Evolutionary conservation across 176 grass and related monocot species (phyloP).

Genomic region (Stipa capillata): DNA sequence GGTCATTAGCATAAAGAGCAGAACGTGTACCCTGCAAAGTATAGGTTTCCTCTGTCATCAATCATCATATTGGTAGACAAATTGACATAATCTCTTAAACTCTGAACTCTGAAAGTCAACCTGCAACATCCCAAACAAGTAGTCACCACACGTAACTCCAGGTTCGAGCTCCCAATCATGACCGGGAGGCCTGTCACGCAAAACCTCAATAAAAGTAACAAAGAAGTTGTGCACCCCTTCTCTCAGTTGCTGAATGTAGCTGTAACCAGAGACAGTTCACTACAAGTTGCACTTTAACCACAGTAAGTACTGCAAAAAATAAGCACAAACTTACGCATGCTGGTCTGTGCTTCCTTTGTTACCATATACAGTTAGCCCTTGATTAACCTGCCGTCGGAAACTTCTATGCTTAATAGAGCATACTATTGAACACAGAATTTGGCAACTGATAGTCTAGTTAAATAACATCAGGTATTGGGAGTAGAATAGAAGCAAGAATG

Average conservation of each 20-base stretch:
- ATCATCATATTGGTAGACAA: background rate
- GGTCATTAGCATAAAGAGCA: constrained; percentile 92
- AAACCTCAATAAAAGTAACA: constrained; percentile 93
- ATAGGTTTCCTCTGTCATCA: background rate
- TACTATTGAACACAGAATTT: background rate
- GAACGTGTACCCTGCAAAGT: constrained; percentile 83
- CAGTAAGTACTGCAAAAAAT: background rate
- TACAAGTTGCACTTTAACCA: constrained; percentile 11
- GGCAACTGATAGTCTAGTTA: background rate
- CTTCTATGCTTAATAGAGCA: constrained; percentile 8
- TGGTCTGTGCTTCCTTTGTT: constrained; percentile 99
- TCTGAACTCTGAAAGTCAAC: constrained; percentile 26
- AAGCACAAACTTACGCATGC: constrained; percentile 64
- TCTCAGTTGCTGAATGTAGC: constrained; percentile 99
- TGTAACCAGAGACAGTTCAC: constrained; percentile 24
- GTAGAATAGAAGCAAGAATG: constrained; percentile 7
- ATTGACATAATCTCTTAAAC: constrained; percentile 8
- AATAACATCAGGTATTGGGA: constrained; percentile 4
- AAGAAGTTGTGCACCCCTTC: constrained; percentile 99
- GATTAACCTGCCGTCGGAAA: constrained; percentile 75
- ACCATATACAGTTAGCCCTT: constrained; percentile 94
- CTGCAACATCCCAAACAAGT: constrained; percentile 99
- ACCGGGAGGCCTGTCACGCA: constrained; percentile 83
- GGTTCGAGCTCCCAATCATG: constrained; percentile 99
- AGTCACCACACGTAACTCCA: constrained; percentile 98